phyloP scores from a whole-genome alignment of 495 filamentous ascomycete species.

The Aspergillus ostianus region DNA sequence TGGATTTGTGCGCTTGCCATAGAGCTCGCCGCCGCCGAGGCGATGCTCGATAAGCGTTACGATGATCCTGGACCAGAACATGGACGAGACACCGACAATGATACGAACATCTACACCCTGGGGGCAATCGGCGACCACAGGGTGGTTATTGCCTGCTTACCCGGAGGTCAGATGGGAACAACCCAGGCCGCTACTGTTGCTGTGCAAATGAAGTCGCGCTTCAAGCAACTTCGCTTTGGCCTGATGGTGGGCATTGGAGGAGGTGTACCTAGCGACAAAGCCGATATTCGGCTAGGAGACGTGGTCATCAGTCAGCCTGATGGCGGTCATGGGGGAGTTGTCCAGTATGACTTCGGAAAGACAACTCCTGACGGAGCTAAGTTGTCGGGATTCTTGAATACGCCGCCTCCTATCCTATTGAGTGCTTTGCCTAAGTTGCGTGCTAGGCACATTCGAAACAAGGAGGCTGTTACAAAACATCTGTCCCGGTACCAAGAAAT shows the following conservation, averaged over 20 bases:
- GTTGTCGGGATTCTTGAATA: constrained; percentile 13
- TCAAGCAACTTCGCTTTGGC: constrained; percentile 35
- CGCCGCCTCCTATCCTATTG: constrained; percentile 14
- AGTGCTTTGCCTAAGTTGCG: constrained; percentile 6
- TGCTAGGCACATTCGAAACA: background rate
- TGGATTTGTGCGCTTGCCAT: constrained; percentile 1
- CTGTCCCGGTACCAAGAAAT: background rate
- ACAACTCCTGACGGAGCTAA: constrained; percentile 6
- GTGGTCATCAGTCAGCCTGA: constrained; percentile 32
- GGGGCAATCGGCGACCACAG: constrained; percentile 36
- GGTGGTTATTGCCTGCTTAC: constrained; percentile 36
- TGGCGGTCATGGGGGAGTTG: constrained; percentile 14
- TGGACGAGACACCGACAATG: background rate
- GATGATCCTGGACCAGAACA: background rate
- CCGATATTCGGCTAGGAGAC: constrained; percentile 41
- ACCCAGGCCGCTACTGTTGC: constrained; percentile 28
- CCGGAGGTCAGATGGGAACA: constrained; percentile 32
- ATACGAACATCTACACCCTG: constrained; percentile 28
- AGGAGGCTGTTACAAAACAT: background rate
- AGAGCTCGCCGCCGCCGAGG: background rate
- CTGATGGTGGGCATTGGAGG: constrained; percentile 52
- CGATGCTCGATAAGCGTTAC: background rate
- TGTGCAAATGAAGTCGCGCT: constrained; percentile 32
- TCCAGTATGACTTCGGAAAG: constrained; percentile 25
- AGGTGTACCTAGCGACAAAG: constrained; percentile 30